Percentiles rank a stretch among this genome's conserved stretches.
phyloP scores from a whole-genome alignment of 2,329 filamentous ascomycete species.

The Eurotiales sp. region DNA sequence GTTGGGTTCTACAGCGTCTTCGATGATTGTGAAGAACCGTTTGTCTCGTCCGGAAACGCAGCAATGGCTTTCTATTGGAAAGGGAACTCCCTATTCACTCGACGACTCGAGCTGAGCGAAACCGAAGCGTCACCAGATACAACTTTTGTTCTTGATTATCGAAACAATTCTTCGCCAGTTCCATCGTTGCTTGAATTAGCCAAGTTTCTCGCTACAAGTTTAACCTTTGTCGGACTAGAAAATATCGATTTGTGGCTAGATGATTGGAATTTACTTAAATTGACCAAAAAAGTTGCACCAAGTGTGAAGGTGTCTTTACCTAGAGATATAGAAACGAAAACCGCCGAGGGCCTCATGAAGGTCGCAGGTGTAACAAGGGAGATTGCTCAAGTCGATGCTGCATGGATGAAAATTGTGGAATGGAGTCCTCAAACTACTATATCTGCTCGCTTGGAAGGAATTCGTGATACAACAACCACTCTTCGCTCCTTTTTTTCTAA shows the following conservation, averaged over 20 bases:
- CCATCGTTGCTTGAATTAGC: conserved; percentile 81
- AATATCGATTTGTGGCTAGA: conserved; percentile 88
- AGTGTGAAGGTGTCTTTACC: conserved; percentile 70
- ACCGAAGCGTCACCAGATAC: conserved; percentile 68
- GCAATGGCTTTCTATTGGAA: conserved; percentile 99
- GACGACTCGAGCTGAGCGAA: conserved; percentile 70
- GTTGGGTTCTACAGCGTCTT: conserved; percentile 99
- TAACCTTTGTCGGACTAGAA: conserved; percentile 90
- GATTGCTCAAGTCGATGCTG: conserved; percentile 86
- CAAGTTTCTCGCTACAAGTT: conserved; percentile 89
- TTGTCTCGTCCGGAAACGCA: conserved; percentile 86
- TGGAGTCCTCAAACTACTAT: conserved; percentile 64
- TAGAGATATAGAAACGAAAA: conserved; percentile 72
- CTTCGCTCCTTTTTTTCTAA: conserved; percentile 76
- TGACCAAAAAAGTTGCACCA: conserved; percentile 83
- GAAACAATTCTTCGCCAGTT: conserved; percentile 80
- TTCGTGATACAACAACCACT: conserved; percentile 52
- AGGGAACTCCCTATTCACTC: conserved; percentile 92
- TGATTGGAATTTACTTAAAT: conserved; percentile 71
- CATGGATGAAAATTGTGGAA: conserved; percentile 80
- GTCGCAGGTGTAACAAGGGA: conserved; percentile 76
- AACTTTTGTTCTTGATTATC: conserved; percentile 91
- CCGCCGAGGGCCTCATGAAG: conserved; percentile 84
- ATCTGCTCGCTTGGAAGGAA: conserved; percentile 32
- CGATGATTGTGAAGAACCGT: conserved; percentile 95